These are phyloP conservation scores for Flaveria ramosissima DNA, from an alignment of 129 eudicot genomes.

Conservation along the genomic window DNA sequence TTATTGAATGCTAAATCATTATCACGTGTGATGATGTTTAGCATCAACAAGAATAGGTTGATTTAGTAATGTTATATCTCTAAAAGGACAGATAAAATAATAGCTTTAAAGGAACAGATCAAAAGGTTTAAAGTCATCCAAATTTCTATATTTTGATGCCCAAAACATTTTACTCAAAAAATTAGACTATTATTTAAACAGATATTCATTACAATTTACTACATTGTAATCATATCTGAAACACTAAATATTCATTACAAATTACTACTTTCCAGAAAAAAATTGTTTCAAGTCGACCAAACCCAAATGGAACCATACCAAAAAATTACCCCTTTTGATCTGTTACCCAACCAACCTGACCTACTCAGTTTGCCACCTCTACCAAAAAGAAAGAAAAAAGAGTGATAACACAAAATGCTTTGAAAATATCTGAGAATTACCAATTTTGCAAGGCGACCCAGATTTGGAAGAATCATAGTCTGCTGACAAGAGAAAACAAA, in stretches of 20 bases:
- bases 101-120: no score
- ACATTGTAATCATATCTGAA: neutral
- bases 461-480: conserved; percentile 94
- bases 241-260: neutral
- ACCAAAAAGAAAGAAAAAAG: neutral
- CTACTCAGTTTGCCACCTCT: conserved; percentile 2
- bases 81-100: no score
- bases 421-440: conserved; percentile 42
- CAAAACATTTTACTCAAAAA: conserved; percentile 1
- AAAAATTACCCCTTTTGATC: neutral
- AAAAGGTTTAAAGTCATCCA: neutral
- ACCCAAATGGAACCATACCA: neutral
- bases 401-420: neutral
- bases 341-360: neutral
- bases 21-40: neutral
- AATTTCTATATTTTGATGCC: conserved; percentile 1
- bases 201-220: no score
- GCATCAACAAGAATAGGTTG: no score
- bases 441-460: conserved; percentile 94
- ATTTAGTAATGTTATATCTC: no score
- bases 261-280: neutral
- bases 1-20: neutral
- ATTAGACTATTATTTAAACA: neutral
- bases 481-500: conserved; percentile 41
- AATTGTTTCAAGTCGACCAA: neutral